Evolutionary conservation across 805 yeast species (phyloP), one percentile per base, ranked within the genome.

Genomic region (Candida sakaeoensis): DNA sequence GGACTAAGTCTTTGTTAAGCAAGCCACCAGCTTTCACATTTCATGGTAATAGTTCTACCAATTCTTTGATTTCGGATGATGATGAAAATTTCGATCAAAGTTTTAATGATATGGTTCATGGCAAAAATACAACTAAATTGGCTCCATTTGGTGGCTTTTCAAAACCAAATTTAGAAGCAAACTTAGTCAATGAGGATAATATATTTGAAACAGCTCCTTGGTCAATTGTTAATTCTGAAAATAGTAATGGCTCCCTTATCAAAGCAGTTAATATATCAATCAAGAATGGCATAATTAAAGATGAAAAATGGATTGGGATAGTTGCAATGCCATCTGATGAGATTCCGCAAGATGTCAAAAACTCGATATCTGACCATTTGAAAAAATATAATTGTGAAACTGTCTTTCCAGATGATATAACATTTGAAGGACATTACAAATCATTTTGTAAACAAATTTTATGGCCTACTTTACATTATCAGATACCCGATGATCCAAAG

Each of bases 391-490:
- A 76, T 42, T 77, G 82, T 29, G 75, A 73, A 43, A 79, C 88
- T 0, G 85, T 89, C 2, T 79, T 77, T 43, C 80, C 91, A 2
- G 77, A 77, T 48, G 98, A 93, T 60, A 62, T 77, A 22, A 80
- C 88, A 1, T 87, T 88, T 51, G 85, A 84, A 53, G 97, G 97
- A 15, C 96, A 90, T 55, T 93, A 93, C 60, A 80, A 79, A 42
- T 85, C 87, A 38, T 93, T 85, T 59, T 91, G 97, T 60, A 93
- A 93, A 61, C 95, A 90, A 54, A 86, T 93, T 28, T 67, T 93
- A 45, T 93, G 98, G 98, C 99, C 99, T 23, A 87, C 96, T 2
- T 73, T 93, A 47, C 82, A 78, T 51, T 93, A 93, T 57, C 96
- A 91, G 60, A 86, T 91, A 27, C 98, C 98, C 0, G 98, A 93